A percentile compares a stretch with the other conserved stretches of the same genome.
Evolutionary conservation across 2,329 filamentous ascomycete genomes (phyloP).

Genomic region (Saccharata proteae): DNA sequence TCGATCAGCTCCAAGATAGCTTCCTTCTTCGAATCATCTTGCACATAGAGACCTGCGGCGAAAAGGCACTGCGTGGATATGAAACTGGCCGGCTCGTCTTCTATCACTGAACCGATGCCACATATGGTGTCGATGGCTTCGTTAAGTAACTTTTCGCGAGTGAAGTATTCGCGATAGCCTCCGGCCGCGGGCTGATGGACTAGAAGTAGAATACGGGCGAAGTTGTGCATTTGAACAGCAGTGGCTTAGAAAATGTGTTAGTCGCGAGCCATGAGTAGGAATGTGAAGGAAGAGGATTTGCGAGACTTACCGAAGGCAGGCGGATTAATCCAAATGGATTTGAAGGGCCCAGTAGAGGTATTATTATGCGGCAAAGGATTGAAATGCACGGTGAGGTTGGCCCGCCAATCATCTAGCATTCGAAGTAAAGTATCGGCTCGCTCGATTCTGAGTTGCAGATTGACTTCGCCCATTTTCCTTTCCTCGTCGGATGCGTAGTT

Average conservation of each 20-base stretch:
- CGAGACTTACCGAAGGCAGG: conserved; percentile 26
- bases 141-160: conserved; percentile 31
- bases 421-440: conserved; percentile 34
- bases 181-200: conserved; percentile 40
- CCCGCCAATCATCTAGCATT: conserved; percentile 39
- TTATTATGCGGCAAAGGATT: conserved; percentile 24
- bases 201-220: conserved; percentile 41
- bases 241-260: conserved; percentile 23
- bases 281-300: background rate
- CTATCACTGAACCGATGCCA: conserved; percentile 4
- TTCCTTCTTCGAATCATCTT: conserved; percentile 13
- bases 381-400: conserved; percentile 33
- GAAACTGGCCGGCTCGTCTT: conserved; percentile 7
- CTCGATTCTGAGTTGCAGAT: conserved; percentile 31
- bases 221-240: conserved; percentile 40
- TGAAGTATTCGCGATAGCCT: conserved; percentile 36
- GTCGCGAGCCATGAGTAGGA: conserved; percentile 15
- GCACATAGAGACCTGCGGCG: conserved; percentile 11
- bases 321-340: conserved; percentile 41
- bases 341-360: conserved; percentile 20
- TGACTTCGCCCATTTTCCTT: conserved; percentile 29
- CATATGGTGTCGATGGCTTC: conserved; percentile 31
- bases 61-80: conserved; percentile 9
- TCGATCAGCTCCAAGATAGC: conserved; percentile 16
- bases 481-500: conserved; percentile 47